phyloP scores from a whole-genome alignment of 805 yeast species.

The Candida odintsovae region DNA sequence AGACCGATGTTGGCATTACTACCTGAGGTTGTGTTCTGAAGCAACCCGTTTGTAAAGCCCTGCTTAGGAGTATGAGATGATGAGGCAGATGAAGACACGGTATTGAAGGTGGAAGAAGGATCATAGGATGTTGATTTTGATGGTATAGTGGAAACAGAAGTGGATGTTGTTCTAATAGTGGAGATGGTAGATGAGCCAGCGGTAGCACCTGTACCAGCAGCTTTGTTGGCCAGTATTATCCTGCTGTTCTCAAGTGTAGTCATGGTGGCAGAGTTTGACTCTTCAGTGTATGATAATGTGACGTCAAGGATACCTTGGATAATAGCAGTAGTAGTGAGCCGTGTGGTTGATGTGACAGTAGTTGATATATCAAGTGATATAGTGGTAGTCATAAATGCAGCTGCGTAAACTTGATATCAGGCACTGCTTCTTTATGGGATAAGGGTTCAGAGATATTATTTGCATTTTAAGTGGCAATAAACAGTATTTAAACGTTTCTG shows the following conservation, averaged over 20 bases:
- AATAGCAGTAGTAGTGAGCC: background rate
- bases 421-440: no score
- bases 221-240: background rate
- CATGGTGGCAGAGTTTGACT: background rate
- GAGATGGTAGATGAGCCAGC: background rate
- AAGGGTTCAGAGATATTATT: no score
- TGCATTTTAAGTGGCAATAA: background rate
- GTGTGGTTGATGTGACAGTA: background rate
- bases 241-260: background rate
- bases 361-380: conserved; percentile 1
- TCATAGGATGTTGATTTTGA: background rate
- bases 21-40: conserved; percentile 1
- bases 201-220: background rate
- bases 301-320: background rate
- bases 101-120: background rate
- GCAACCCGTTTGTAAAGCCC: background rate
- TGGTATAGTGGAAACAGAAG: background rate
- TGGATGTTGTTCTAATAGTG: background rate
- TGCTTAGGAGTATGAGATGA: background rate
- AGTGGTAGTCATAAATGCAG: background rate
- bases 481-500: background rate
- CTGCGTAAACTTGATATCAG: background rate
- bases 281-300: background rate
- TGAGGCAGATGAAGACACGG: background rate
- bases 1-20: conserved; percentile 14